A percentile compares a stretch with the other conserved stretches of the same genome.
Conservation (phyloP, 2,329 filamentous ascomycete species). For the Penicillium sp. region DNA sequence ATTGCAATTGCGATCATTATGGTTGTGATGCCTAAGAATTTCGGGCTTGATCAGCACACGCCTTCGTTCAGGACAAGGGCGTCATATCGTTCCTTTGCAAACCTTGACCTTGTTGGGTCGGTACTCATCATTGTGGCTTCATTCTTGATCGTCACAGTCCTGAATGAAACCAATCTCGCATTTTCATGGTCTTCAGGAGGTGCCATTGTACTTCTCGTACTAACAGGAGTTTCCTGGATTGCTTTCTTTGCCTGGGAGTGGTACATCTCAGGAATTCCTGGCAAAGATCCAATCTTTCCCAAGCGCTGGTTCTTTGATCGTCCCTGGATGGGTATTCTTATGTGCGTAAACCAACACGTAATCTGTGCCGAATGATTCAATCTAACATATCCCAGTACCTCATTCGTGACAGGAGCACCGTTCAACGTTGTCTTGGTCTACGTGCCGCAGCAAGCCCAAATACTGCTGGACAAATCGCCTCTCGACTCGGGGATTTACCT, state of each 20-base stretch:
- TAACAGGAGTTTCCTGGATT: constrained; percentile 31
- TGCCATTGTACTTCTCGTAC: constrained; percentile 33
- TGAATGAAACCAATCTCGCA: constrained; percentile 48
- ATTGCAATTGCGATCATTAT: constrained; percentile 24
- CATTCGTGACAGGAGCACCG: constrained; percentile 31
- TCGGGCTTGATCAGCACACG: constrained; percentile 29
- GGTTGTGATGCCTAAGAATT: constrained; percentile 27
- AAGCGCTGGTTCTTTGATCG: constrained; percentile 29
- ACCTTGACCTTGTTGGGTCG: constrained; percentile 27
- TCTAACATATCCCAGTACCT: constrained; percentile 20
- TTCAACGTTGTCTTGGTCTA: constrained; percentile 33
- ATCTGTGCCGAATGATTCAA: no score
- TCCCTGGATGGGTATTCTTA: constrained; percentile 31
- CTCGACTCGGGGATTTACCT: constrained; percentile 31
- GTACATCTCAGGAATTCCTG: constrained; percentile 23
- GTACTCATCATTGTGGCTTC: constrained; percentile 44
- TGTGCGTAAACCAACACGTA: constrained; percentile 16
- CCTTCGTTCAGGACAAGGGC: constrained; percentile 29
- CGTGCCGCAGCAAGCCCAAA: constrained; percentile 33
- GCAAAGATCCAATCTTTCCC: constrained; percentile 33
- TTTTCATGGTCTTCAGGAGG: constrained; percentile 47
- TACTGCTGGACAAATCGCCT: constrained; percentile 27
- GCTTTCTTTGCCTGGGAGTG: constrained; percentile 38
- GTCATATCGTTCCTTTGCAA: constrained; percentile 29
- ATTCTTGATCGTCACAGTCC: constrained; percentile 49